A percentile compares a stretch with the other conserved stretches of the same genome.
These are phyloP conservation scores for Oryza rufipogon DNA, from an alignment of 176 grass and related monocot species.

Conservation along the genomic window DNA sequence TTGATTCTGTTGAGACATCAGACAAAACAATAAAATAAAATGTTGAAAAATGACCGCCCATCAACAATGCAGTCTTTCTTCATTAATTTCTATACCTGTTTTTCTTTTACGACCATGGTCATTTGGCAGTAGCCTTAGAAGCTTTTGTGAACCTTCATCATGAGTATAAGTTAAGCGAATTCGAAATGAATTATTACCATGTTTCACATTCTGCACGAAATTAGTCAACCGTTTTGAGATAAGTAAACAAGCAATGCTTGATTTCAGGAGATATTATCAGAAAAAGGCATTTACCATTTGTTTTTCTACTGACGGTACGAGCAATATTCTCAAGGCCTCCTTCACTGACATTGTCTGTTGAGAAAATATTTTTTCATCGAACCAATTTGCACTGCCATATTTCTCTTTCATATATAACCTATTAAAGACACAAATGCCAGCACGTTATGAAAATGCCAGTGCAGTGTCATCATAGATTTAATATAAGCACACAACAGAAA, in stretches of 20 bases:
- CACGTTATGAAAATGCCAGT: constrained; percentile 6
- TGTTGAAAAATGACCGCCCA: background rate
- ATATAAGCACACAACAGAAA: background rate
- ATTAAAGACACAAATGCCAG: constrained; percentile 36
- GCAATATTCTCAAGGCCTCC: constrained; percentile 70
- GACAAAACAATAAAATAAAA: constrained; percentile 9
- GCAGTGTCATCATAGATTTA: background rate
- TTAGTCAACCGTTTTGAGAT: constrained; percentile 18
- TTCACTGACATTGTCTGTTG: constrained; percentile 72
- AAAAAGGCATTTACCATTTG: constrained; percentile 62
- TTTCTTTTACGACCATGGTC: constrained; percentile 53
- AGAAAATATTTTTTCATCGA: constrained; percentile 50
- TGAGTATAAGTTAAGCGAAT: constrained; percentile 84
- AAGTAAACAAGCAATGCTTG: constrained; percentile 17
- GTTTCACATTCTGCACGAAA: constrained; percentile 69
- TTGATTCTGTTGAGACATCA: constrained; percentile 47
- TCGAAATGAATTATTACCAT: constrained; percentile 62
- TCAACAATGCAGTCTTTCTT: background rate
- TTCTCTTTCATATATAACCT: constrained; percentile 84
- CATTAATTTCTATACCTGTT: constrained; percentile 47
- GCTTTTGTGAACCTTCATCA: constrained; percentile 64
- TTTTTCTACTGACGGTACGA: constrained; percentile 66
- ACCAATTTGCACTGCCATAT: constrained; percentile 76
- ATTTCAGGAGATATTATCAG: constrained; percentile 24
- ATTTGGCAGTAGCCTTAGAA: constrained; percentile 59